These are phyloP conservation scores for Orobanche coerulescens DNA, from an alignment of 257 asterid genomes.

Conservation along the genomic window DNA sequence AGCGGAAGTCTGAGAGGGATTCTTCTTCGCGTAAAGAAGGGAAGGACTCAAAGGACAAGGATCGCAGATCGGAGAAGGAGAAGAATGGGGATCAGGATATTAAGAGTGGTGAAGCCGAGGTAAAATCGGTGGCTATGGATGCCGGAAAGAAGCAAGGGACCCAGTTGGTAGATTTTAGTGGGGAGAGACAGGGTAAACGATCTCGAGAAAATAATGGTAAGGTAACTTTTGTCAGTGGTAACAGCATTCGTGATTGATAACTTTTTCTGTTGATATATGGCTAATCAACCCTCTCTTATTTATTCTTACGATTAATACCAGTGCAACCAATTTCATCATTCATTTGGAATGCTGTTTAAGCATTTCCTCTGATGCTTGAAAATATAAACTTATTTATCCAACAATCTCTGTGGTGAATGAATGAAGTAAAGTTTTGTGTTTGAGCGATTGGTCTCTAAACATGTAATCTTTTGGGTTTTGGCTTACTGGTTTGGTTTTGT, in stretches of 20 bases:
- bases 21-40: constrained; percentile 61
- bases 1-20: constrained; percentile 80
- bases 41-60: constrained; percentile 68
- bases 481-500: constrained; percentile 12
- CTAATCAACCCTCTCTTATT: constrained; percentile 1
- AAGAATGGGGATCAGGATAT: constrained; percentile 53
- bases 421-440: not conserved
- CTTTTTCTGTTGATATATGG: constrained; percentile 6
- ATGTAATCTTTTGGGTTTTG: not conserved
- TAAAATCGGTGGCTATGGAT: constrained; percentile 32
- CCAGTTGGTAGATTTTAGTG: constrained; percentile 40
- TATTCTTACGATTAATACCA: not conserved
- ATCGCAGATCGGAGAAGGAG: constrained; percentile 67
- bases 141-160: constrained; percentile 48
- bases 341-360: not conserved
- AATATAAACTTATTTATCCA: not conserved
- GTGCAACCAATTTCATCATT: not conserved
- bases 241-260: constrained; percentile 9
- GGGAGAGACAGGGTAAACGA: constrained; percentile 63
- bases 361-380: not conserved
- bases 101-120: constrained; percentile 46
- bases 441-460: not conserved
- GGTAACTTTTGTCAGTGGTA: constrained; percentile 40
- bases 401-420: not conserved
- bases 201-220: constrained; percentile 73